Conservation (phyloP, 2,329 filamentous ascomycete species). For the Aschersonia sp. region DNA sequence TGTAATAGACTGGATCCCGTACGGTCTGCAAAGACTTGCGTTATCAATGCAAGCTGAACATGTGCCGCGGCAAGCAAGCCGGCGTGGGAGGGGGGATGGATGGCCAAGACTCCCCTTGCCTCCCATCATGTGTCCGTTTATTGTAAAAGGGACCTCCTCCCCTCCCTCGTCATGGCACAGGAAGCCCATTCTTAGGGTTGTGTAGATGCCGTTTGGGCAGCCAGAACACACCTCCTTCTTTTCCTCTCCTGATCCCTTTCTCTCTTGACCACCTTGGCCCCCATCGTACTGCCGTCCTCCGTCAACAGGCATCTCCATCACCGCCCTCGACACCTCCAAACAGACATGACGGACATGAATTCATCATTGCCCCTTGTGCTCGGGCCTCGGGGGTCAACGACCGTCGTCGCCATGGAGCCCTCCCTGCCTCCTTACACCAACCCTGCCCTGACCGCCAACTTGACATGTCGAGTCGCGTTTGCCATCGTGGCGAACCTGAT, state of each 20-base stretch:
- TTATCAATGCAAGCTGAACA: too few relatives aligned
- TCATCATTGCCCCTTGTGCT: neutral
- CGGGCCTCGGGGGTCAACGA: neutral
- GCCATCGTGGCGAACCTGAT: conserved; percentile 27
- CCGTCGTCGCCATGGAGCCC: conserved; percentile 2
- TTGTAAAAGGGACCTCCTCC: neutral
- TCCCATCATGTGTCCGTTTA: neutral
- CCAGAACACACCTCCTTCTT: neutral
- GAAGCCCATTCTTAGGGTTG: neutral
- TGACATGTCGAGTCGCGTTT: conserved; percentile 32
- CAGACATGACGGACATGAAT: neutral
- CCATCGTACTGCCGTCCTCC: neutral
- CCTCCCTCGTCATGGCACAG: neutral
- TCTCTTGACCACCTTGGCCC: neutral
- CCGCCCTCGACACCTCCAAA: neutral
- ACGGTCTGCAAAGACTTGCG: neutral
- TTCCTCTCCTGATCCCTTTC: neutral
- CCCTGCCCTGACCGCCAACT: conserved; percentile 25
- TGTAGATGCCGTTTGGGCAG: neutral
- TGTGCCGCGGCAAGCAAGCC: neutral
- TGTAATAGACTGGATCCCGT: neutral
- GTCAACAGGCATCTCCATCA: neutral
- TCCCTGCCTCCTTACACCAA: conserved; percentile 10
- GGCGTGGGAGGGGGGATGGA: neutral
- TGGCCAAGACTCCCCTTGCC: neutral